phyloP scores from a whole-genome alignment of 108 stramenopile genomes.

The Cyclotella distinguenda region DNA sequence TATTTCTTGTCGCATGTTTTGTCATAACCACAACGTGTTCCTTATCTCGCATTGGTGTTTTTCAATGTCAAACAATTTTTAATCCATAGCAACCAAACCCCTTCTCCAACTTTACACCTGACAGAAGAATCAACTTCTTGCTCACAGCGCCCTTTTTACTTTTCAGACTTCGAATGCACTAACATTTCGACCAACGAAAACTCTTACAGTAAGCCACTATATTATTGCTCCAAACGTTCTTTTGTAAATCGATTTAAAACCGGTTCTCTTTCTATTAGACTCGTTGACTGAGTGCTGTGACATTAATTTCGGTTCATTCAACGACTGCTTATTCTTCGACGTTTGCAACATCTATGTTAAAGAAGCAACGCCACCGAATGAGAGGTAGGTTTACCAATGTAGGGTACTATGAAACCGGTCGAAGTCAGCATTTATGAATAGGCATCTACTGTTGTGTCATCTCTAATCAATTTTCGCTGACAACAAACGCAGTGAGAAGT shows the following conservation, averaged over 20 bases:
- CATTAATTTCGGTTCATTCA: background rate
- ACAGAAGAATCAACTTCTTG: background rate
- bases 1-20: background rate
- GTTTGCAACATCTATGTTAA: background rate
- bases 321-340: background rate
- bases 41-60: no score
- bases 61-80: no score
- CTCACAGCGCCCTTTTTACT: background rate
- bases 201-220: background rate
- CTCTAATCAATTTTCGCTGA: no score
- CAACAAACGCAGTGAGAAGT: no score
- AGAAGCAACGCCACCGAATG: background rate
- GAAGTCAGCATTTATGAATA: no score
- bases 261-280: background rate
- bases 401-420: no score
- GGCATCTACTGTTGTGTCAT: no score
- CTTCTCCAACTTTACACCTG: background rate
- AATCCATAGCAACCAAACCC: background rate
- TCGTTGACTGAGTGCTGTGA: conserved; percentile 5
- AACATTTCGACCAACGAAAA: background rate
- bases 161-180: background rate
- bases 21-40: no score
- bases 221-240: background rate
- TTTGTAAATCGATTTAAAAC: background rate
- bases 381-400: conserved; percentile 1